A percentile compares a stretch with the other conserved stretches of the same genome.
Conservation (phyloP, 371 early-diverging fungal genomes). For the Circinella umbellata region DNA sequence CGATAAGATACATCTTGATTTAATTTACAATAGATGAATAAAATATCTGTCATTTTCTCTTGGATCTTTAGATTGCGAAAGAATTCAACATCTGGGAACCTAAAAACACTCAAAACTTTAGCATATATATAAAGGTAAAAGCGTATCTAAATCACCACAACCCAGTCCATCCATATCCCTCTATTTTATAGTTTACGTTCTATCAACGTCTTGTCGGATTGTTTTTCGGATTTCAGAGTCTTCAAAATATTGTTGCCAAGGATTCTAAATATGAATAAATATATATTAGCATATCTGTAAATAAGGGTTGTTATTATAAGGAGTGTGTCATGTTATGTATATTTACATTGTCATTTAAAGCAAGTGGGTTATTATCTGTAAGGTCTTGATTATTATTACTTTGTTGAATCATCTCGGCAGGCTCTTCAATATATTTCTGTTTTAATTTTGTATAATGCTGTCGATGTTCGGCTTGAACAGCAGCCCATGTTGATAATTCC, state of each 20-base stretch:
- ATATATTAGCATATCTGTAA: no score
- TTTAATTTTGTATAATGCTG: slow-evolving; percentile 71
- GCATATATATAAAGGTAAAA: not conserved
- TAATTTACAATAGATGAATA: slow-evolving; percentile 92
- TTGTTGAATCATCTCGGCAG: slow-evolving; percentile 51
- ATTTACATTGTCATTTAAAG: slow-evolving; percentile 77
- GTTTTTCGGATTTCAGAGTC: slow-evolving; percentile 85
- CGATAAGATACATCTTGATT: slow-evolving; percentile 89
- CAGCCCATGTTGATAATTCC: slow-evolving; percentile 64
- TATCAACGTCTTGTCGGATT: slow-evolving; percentile 90
- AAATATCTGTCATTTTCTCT: slow-evolving; percentile 75
- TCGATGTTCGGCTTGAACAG: slow-evolving; percentile 65
- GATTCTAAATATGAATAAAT: slow-evolving; percentile 61
- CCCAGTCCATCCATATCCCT: not conserved
- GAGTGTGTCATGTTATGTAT: no score
- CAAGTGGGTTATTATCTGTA: slow-evolving; percentile 82
- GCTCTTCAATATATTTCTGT: slow-evolving; percentile 71
- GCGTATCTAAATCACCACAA: not conserved
- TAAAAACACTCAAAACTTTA: slow-evolving; percentile 17
- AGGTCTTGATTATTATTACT: slow-evolving; percentile 52
- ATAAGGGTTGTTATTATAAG: not conserved
- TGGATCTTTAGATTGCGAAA: slow-evolving; percentile 75
- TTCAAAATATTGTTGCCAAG: slow-evolving; percentile 91
- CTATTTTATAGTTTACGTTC: slow-evolving; percentile 68
- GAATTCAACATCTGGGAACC: slow-evolving; percentile 86